A percentile compares a stretch with the other conserved stretches of the same genome.
phyloP scores from a whole-genome alignment of 305 asterid genomes.

The Fraxinus paxiana region DNA sequence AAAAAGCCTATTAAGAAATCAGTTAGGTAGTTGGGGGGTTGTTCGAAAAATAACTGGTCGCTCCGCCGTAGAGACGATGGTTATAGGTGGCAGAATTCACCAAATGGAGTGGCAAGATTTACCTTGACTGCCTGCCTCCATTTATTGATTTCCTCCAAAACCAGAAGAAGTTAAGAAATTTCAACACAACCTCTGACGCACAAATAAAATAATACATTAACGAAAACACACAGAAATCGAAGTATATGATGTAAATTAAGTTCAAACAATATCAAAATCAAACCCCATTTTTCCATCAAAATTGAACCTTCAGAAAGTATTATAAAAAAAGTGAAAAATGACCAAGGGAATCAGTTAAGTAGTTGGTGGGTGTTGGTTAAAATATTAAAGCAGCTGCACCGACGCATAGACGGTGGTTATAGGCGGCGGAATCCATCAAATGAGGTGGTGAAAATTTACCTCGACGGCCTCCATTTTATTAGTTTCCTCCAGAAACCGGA shows the following conservation, averaged over 20 bases:
- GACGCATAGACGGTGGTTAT: not conserved
- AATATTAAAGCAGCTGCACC: not conserved
- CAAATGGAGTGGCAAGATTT: not conserved
- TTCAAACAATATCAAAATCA: not conserved
- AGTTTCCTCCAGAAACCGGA: not conserved
- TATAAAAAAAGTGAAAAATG: not conserved
- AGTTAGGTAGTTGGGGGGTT: not conserved
- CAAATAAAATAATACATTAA: not conserved
- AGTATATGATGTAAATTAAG: not conserved
- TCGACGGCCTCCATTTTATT: constrained; percentile 4
- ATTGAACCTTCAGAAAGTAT: not conserved
- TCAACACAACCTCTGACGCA: not conserved
- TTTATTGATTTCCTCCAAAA: not conserved
- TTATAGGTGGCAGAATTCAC: not conserved
- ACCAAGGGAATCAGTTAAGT: not conserved
- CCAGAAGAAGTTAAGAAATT: not conserved
- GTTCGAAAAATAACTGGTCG: not conserved
- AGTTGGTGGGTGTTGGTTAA: not conserved
- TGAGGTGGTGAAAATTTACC: not conserved
- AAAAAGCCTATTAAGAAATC: not conserved
- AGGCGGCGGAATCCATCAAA: not conserved
- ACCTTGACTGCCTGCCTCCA: not conserved
- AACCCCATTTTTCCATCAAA: not conserved
- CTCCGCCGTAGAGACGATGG: not conserved
- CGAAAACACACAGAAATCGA: not conserved